Conservation (phyloP, 2,329 filamentous ascomycete species). For the Didymella sp. region DNA sequence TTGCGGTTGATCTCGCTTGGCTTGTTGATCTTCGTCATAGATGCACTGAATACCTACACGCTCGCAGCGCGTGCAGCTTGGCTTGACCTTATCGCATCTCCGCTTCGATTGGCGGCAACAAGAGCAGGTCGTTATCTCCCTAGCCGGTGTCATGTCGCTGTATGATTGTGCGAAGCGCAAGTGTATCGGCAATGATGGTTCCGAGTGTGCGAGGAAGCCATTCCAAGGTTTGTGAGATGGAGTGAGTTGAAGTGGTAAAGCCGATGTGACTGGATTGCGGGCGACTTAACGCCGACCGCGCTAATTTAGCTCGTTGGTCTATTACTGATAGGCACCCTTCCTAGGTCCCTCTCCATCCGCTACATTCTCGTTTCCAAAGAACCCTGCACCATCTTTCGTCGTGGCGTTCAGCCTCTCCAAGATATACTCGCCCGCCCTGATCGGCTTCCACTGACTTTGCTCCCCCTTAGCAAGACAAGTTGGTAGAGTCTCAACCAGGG, state of each 20-base stretch:
- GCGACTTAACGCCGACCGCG: conserved; percentile 5
- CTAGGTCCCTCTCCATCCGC: not conserved
- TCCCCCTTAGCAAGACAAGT: conserved; percentile 47
- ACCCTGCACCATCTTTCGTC: conserved; percentile 42
- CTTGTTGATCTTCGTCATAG: conserved; percentile 5
- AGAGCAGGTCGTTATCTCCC: conserved; percentile 23
- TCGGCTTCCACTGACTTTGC: conserved; percentile 44
- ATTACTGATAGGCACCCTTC: not conserved
- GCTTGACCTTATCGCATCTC: conserved; percentile 27
- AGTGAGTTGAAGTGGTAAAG: not conserved
- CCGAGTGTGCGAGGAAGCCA: not conserved
- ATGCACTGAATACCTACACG: conserved; percentile 18
- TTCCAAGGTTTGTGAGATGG: not conserved
- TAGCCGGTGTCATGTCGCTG: conserved; percentile 9
- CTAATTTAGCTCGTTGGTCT: not conserved
- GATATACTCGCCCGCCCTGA: conserved; percentile 51
- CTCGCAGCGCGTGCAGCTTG: conserved; percentile 23
- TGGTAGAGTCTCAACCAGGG: conserved; percentile 49
- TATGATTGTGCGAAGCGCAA: not conserved
- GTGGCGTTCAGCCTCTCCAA: conserved; percentile 48
- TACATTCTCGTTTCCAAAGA: conserved; percentile 27
- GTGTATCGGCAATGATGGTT: not conserved
- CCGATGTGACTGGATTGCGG: not conserved
- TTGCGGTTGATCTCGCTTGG: not conserved
- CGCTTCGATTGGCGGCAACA: conserved; percentile 30